phyloP scores from a whole-genome alignment of 352 stramenopile genomes.

The Pythium periplocum region DNA sequence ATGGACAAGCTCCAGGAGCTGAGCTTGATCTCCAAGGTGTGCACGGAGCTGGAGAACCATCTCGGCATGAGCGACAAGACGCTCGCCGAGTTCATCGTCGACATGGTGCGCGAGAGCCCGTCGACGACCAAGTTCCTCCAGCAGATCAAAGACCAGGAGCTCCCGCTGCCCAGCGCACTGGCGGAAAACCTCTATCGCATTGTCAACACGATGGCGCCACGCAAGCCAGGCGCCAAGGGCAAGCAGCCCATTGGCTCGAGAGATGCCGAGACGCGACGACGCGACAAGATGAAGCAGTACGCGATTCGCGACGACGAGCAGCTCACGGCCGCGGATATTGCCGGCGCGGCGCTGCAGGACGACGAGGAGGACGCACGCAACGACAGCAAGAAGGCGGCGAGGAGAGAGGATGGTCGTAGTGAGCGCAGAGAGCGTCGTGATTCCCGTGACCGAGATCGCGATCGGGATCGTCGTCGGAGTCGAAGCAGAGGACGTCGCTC shows the following conservation, averaged over 20 bases:
- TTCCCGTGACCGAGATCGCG: conserved; percentile 8
- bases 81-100: conserved; percentile 95
- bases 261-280: conserved; percentile 1
- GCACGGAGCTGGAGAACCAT: conserved; percentile 87
- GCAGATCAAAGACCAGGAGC: conserved; percentile 56
- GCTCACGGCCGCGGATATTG: conserved; percentile 64
- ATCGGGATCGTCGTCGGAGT: conserved; percentile 27
- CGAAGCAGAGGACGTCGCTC: conserved; percentile 12
- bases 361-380: background rate
- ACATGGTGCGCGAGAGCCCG: conserved; percentile 74
- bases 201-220: conserved; percentile 73
- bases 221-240: conserved; percentile 18
- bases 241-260: background rate
- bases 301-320: conserved; percentile 56
- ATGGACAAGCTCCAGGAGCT: conserved; percentile 90
- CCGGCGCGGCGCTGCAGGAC: conserved; percentile 13
- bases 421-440: conserved; percentile 4
- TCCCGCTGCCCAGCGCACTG: conserved; percentile 51
- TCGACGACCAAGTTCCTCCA: conserved; percentile 57
- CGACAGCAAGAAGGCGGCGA: conserved; percentile 1
- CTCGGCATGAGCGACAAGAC: conserved; percentile 96
- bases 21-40: conserved; percentile 86
- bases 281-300: conserved; percentile 24
- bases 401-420: background rate
- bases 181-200: conserved; percentile 78